Percentiles rank a stretch among this genome's conserved stretches.
These are phyloP conservation scores for Lactarius deliciosus DNA, from an alignment of 768 basidiomycete genomes.

Conservation along the genomic window DNA sequence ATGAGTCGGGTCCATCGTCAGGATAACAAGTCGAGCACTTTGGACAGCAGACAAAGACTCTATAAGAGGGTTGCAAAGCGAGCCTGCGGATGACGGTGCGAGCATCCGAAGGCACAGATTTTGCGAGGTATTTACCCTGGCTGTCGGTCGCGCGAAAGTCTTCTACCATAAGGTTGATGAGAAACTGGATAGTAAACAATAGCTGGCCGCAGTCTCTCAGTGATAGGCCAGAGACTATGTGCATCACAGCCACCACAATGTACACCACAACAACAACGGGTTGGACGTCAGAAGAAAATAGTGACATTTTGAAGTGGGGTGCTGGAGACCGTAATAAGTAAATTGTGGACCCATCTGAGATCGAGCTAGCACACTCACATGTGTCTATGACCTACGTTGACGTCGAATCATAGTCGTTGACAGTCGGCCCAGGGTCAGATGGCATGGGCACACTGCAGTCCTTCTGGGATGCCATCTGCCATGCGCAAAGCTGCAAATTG, in stretches of 20 bases:
- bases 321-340: too few species aligned
- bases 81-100: background rate
- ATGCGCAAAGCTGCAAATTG: background rate
- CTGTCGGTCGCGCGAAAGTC: background rate
- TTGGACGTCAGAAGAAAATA: background rate
- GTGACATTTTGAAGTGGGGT: background rate
- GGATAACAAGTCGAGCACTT: slow-evolving; percentile 16
- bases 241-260: background rate
- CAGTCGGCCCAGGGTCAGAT: background rate
- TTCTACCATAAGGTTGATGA: background rate
- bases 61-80: background rate
- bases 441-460: background rate
- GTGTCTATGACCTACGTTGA: too few species aligned
- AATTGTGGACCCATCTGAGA: too few species aligned
- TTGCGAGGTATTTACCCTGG: background rate
- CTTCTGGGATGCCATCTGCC: background rate
- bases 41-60: slow-evolving; percentile 11
- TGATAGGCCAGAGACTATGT: background rate
- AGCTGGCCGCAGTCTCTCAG: background rate
- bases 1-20: slow-evolving; percentile 1
- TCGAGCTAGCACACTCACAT: too few species aligned
- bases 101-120: background rate
- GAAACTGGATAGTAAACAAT: background rate
- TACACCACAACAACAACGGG: background rate
- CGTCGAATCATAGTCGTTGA: too few species aligned